Percentiles rank a stretch among this genome's conserved stretches.
phyloP scores from a whole-genome alignment of 441 rosid species.

The Daphne laureola region DNA sequence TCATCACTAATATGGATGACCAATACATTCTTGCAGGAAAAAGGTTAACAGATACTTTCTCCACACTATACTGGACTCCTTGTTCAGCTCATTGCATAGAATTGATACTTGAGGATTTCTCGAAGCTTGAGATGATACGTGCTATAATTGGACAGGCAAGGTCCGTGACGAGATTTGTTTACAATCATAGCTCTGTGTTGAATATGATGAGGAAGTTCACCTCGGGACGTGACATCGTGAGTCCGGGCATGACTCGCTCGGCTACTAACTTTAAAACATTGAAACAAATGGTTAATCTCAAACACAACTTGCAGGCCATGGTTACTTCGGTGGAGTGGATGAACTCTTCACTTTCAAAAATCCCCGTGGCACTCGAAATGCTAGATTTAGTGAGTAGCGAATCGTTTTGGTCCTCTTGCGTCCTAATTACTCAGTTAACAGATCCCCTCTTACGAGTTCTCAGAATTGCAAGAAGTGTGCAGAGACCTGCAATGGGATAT shows the following conservation, averaged over 20 bases:
- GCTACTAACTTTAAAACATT: slow-evolving; percentile 71
- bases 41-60: slow-evolving; percentile 52
- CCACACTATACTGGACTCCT: slow-evolving; percentile 82
- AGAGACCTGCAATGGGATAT: slow-evolving; percentile 85
- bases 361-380: slow-evolving; percentile 59
- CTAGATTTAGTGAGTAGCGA: slow-evolving; percentile 53
- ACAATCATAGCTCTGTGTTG: slow-evolving; percentile 60
- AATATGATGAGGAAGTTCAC: slow-evolving; percentile 72
- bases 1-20: slow-evolving; percentile 57
- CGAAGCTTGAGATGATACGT: slow-evolving; percentile 60
- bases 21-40: slow-evolving; percentile 46
- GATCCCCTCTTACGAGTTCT: slow-evolving; percentile 61
- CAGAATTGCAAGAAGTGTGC: slow-evolving; percentile 43
- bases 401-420: slow-evolving; percentile 69
- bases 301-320: slow-evolving; percentile 69
- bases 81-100: slow-evolving; percentile 68
- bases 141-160: slow-evolving; percentile 59
- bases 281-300: slow-evolving; percentile 48
- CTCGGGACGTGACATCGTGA: slow-evolving; percentile 66
- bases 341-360: slow-evolving; percentile 59
- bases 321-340: slow-evolving; percentile 88
- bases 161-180: slow-evolving; percentile 69
- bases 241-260: slow-evolving; percentile 42
- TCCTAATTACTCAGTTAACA: slow-evolving; percentile 41
- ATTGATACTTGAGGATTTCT: slow-evolving; percentile 70